A percentile compares a stretch with the other conserved stretches of the same genome.
Conservation (phyloP, 2,329 filamentous ascomycete genomes). For the Raffaelea deltoideospora region DNA sequence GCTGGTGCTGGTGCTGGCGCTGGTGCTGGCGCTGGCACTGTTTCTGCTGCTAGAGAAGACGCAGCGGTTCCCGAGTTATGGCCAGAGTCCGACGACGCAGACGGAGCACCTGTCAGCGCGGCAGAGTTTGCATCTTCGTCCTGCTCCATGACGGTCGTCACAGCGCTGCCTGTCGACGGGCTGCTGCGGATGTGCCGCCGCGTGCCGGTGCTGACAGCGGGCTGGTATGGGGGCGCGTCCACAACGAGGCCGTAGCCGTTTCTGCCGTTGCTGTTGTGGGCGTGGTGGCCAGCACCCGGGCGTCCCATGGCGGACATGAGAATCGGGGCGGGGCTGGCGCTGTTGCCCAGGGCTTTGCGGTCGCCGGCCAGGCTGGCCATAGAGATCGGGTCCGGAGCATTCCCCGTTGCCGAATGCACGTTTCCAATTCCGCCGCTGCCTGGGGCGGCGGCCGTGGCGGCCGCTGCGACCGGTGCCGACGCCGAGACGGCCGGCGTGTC, state of each 20-base stretch:
- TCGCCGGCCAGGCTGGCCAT: constrained; percentile 4
- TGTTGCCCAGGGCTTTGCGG: constrained; percentile 3
- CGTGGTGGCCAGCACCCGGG: too few species aligned
- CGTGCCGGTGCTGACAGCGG: constrained; percentile 52
- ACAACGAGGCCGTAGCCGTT: constrained; percentile 7
- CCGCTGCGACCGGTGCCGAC: neutral
- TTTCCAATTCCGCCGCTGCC: neutral
- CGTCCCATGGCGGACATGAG: neutral
- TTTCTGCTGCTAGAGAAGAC: too few species aligned
- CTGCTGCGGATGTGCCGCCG: constrained; percentile 69
- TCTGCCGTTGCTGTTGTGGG: constrained; percentile 5
- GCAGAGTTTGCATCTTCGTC: constrained; percentile 70
- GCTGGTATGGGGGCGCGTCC: constrained; percentile 33
- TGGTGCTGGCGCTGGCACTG: too few species aligned
- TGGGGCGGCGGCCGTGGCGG: constrained; percentile 7
- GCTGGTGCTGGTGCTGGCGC: too few species aligned
- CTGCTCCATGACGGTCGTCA: constrained; percentile 70
- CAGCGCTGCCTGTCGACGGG: constrained; percentile 61
- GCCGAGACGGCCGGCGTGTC: constrained; percentile 26
- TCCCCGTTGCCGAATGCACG: too few species aligned
- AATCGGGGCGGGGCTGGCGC: neutral
- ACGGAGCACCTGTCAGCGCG: too few species aligned
- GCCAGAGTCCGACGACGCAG: too few species aligned
- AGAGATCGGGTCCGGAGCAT: constrained; percentile 6
- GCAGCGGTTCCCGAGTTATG: too few species aligned